Evolutionary conservation across 2,329 filamentous ascomycete genomes (phyloP).

Genomic region (Aureobasidium uvarum): DNA sequence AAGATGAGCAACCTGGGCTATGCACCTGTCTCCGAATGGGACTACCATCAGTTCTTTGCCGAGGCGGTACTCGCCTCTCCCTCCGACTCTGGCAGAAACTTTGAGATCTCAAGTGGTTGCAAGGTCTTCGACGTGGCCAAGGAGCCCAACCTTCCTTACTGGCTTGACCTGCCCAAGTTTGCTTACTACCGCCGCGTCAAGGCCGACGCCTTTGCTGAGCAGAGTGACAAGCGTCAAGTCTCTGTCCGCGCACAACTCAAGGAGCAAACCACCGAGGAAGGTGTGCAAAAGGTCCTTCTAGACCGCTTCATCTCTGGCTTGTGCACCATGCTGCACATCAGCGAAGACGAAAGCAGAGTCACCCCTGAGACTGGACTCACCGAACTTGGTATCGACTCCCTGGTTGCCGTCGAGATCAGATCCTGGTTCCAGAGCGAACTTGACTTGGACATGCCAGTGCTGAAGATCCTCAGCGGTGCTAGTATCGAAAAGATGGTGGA

Average conservation of each 20-base stretch:
- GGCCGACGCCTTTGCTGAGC: constrained; percentile 7
- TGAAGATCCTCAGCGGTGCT: constrained; percentile 1
- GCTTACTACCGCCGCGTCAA: constrained; percentile 19
- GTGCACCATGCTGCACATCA: constrained; percentile 9
- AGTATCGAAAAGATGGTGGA: constrained; percentile 17
- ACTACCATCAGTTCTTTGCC: constrained; percentile 54
- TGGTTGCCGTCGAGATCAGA: constrained; percentile 45
- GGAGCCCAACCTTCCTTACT: constrained; percentile 9
- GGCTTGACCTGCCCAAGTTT: constrained; percentile 17
- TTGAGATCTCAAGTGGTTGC: constrained; percentile 8
- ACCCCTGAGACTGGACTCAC: not conserved
- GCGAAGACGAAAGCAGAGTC: not conserved
- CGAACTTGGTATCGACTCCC: constrained; percentile 43
- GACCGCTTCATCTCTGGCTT: not conserved
- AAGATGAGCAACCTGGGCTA: constrained; percentile 19
- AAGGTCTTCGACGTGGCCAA: constrained; percentile 1
- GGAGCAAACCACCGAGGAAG: constrained; percentile 8
- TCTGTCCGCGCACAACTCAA: constrained; percentile 15
- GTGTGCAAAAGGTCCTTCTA: constrained; percentile 7
- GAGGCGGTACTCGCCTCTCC: constrained; percentile 46
- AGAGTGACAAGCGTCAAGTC: constrained; percentile 10
- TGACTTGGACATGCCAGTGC: constrained; percentile 37
- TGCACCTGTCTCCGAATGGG: constrained; percentile 47
- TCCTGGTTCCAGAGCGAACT: constrained; percentile 53
- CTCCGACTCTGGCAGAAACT: not conserved